Base-by-base conservation (phyloP, 768 basidiomycete species). In the Psilocybe sp. region DNA sequence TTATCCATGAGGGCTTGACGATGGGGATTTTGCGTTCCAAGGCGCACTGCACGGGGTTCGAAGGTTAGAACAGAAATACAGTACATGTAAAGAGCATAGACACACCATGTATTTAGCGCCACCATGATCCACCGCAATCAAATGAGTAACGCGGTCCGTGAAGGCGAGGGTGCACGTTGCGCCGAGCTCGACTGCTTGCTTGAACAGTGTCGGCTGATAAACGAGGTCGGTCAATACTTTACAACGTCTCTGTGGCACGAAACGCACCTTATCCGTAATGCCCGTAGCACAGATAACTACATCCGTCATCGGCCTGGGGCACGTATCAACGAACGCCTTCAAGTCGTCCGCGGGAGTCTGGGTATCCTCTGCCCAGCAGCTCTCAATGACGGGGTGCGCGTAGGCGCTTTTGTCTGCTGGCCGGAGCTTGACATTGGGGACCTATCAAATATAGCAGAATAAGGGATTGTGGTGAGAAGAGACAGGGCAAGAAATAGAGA, bases 81-180 rank as follows among this genome's bases (percentile, higher is more conserved):
- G n/a, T n/a, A n/a, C n/a, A n/a, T n/a, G n/a, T n/a, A n/a, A n/a
- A n/a, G n/a, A n/a, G n/a, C n/a, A n/a, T n/a, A 6, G 20, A 63
- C 72, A 51, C 49, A 89, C 93, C 66, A 64, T 72, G 64, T 97
- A 96, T 61, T 98, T 98, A 11, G 86, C 79, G 16, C 92, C 84
- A 3, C 89, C 89, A 59, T 89, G 85, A n/a, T 74, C 76, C n/a
- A 68, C 70, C 0, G 93, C 91, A 37, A 98, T 75, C 16, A 98
- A 77, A 71, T 96, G 93, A 0, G 92, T 95, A n/a, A 90, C 87
- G 40, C 75, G 74, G 62, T 92, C 87, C 0, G 92, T 98, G 54
- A 96, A 84, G 43, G 89, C 85, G 31, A 69, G 78, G 13, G 80
- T 76, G 39, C 80, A 75, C 3, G 68, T 69, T 20, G 91, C 94